Evolutionary conservation across 2,329 filamentous ascomycete species (phyloP), one percentile per base, ranked within the genome.

Genomic region (Fusarium mundagurra): DNA sequence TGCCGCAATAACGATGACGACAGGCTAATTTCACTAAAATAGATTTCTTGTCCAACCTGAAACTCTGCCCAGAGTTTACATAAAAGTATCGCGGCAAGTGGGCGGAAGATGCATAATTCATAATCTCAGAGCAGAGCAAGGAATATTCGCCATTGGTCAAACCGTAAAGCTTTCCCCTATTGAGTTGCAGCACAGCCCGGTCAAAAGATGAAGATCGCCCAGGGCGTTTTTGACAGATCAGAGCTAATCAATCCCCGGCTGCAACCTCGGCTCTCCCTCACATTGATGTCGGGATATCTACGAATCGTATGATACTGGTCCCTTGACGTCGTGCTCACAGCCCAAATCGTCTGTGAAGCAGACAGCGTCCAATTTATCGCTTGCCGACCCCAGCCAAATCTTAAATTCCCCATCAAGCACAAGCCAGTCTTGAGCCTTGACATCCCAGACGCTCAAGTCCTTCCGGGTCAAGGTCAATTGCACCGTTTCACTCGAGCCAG

Each of bases 401-500:
- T 77, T 82, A 48, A 84, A 85, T 27, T 65, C 73, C 5, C 83
- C 83, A 38, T 82, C 77, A 10, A 84, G 84, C 14, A 87, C 80
- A 4, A 90, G 86, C 93, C 93, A 95, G 73, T 94, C 93, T 83
- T 94, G 92, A 45, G 83, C 80, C 11, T 84, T 81, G 0, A 90
- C 87, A 78, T 93, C 92, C 93, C 93, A 94, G 51, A 93, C 92
- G 73, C 92, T 94, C 63, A 94, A 64, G 78, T 94, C 93, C 76
- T 92, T 89, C 64, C 93, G 87, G 12, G 88, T 93, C 64, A 94
- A 75, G 2, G 84, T 82, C 75, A 94, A 85, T 27, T 86, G 84
- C 1, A 94, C 87, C 0, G 82, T 86, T 64, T 82, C 81, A 8
- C 81, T 86, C 78, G 90, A 84, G 0, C 89, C 90, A 0, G 87